phyloP scores from a whole-genome alignment of 352 stramenopile species.

The Phytophthora ramorum region DNA sequence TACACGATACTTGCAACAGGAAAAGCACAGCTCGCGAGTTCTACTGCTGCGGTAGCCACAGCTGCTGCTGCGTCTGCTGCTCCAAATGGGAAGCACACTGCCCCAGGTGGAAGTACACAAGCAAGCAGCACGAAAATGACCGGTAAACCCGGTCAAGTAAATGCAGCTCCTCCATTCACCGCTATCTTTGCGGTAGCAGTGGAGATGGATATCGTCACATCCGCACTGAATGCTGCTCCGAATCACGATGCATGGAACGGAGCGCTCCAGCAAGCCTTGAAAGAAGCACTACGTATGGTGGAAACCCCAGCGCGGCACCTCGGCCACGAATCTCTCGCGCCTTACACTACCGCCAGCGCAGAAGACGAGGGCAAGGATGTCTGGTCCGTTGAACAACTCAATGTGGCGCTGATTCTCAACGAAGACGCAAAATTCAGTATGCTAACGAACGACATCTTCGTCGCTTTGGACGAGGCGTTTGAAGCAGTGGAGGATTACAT shows the following conservation, averaged over 20 bases:
- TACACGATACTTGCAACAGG: slow-evolving; percentile 61
- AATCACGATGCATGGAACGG: slow-evolving; percentile 79
- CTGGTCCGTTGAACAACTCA: slow-evolving; percentile 81
- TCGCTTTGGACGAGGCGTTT: slow-evolving; percentile 81
- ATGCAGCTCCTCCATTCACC: slow-evolving; percentile 44
- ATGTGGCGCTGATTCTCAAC: slow-evolving; percentile 84
- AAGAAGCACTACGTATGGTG: slow-evolving; percentile 88
- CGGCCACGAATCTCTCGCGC: slow-evolving; percentile 73
- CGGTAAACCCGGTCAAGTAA: slow-evolving; percentile 23
- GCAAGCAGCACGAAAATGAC: slow-evolving; percentile 9
- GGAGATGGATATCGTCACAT: slow-evolving; percentile 56
- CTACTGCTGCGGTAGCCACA: neutral
- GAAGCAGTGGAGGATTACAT: slow-evolving; percentile 89
- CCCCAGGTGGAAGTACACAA: neutral
- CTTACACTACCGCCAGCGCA: slow-evolving; percentile 82
- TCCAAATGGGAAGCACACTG: slow-evolving; percentile 1
- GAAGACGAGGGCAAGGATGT: slow-evolving; percentile 87
- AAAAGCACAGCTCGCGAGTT: slow-evolving; percentile 39
- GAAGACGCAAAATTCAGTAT: slow-evolving; percentile 84
- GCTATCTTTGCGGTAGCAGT: slow-evolving; percentile 72
- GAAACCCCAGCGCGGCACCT: slow-evolving; percentile 88
- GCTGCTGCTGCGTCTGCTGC: neutral
- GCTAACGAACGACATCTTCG: slow-evolving; percentile 88
- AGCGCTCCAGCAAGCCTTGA: slow-evolving; percentile 75
- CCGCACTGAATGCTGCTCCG: slow-evolving; percentile 56